Base-by-base conservation (phyloP, 1,139 yeast species). In the Suhomyces wounanorum region DNA sequence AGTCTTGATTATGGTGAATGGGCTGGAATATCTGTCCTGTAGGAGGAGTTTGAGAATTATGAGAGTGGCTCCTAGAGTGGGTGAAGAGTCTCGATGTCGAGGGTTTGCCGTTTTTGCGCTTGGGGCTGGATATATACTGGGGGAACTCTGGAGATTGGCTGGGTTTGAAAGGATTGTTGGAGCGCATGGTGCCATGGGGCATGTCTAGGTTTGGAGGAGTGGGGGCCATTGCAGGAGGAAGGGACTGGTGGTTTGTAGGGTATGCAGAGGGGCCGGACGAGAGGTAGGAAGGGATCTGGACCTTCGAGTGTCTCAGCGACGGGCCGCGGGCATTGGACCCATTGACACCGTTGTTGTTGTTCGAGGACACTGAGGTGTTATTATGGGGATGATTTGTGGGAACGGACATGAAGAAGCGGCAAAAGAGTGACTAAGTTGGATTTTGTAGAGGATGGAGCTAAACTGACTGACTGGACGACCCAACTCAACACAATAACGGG, bases 61-160 rank as follows among this genome's bases (percentile, higher is more conserved):
- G 61, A 16, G 60, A 57, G 17, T 56, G 60, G 26, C 56, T 53
- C 40, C 60, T 48, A 23, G 57, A 31, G 40, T 57, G 60, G 36
- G 51, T 44, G 33, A 53, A 52, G n/a, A 44, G 49, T 18, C 47
- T 45, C n/a, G 49, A 23, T 11, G 43, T 7, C 13, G 38, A 26
- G 11, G 43, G 46, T 36, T 31, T 39, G 5, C 37, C 42, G 14
- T 37, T 41, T 38, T 49, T 54, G 10, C 52, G 45, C 36, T 51
- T 53, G 23, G 56, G 56, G 45, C 52, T 48, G 14, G 52, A 10
- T 3, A 31, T 35, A 35, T 21, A 47, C 18, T 33, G 44, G 39
- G 48, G 48, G 21, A 50, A 49, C 18, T 51, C 45, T 8, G 51
- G 47, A n/a, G 50, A 28, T 35, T 31, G 40, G 40, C 33, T 6